These are phyloP conservation scores for Blepharisma stoltei DNA, from an alignment of 73 alveolate species.

Conservation along the genomic window DNA sequence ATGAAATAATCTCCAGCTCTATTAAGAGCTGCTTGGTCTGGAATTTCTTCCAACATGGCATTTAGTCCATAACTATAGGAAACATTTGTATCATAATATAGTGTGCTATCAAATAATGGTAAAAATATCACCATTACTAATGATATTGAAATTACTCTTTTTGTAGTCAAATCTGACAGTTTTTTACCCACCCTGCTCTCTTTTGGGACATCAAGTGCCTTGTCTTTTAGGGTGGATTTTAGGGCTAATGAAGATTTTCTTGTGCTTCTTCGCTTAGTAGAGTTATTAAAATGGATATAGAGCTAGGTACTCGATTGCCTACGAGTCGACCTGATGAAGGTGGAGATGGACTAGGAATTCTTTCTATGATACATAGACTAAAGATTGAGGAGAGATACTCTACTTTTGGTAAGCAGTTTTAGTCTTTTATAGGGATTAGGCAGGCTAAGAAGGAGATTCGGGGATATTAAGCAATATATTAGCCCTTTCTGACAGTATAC, in stretches of 20 bases:
- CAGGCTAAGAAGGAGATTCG: too few species aligned
- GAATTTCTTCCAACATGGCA: background rate
- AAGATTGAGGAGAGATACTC: background rate
- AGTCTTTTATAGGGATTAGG: too few species aligned
- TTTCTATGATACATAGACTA: background rate
- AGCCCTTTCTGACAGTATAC: too few species aligned
- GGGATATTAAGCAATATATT: too few species aligned
- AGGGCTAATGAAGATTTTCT: background rate
- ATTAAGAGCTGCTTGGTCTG: background rate
- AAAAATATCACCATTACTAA: slow-evolving; percentile 58
- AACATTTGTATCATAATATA: slow-evolving; percentile 39
- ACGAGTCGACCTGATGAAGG: too few species aligned
- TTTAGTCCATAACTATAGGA: slow-evolving; percentile 36
- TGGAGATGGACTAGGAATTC: background rate
- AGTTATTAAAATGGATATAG: too few species aligned
- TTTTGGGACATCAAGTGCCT: slow-evolving; percentile 24
- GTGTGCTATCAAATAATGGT: slow-evolving; percentile 42
- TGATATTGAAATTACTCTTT: slow-evolving; percentile 69
- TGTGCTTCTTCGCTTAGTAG: background rate
- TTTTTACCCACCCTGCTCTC: slow-evolving; percentile 79
- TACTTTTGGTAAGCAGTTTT: too few species aligned
- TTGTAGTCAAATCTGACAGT: slow-evolving; percentile 70
- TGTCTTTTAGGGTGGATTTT: background rate
- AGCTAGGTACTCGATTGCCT: too few species aligned
- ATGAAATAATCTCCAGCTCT: slow-evolving; percentile 6